A percentile compares a stretch with the other conserved stretches of the same genome.
These are phyloP conservation scores for Smittium culicis DNA, from an alignment of 371 early-diverging fungal species.

Conservation along the genomic window DNA sequence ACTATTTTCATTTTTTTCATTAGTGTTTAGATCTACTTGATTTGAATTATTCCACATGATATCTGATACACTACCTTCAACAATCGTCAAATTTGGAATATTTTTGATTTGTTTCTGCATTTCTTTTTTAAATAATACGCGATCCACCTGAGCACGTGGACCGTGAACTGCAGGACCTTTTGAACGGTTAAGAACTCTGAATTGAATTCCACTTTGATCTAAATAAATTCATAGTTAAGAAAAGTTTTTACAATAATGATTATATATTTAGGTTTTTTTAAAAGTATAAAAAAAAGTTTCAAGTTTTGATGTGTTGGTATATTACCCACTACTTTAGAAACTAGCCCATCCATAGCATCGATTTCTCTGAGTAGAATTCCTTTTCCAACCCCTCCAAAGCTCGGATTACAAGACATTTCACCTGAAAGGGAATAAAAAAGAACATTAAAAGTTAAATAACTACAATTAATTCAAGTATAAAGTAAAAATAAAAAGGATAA, in stretches of 20 bases:
- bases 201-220: slow-evolving; percentile 72
- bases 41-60: slow-evolving; percentile 35
- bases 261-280: neutral
- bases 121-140: slow-evolving; percentile 58
- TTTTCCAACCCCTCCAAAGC: slow-evolving; percentile 77
- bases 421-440: slow-evolving; percentile 24
- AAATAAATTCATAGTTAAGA: neutral
- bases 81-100: slow-evolving; percentile 56
- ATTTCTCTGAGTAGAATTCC: slow-evolving; percentile 67
- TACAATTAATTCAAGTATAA: no score
- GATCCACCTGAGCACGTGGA: slow-evolving; percentile 73
- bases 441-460: neutral
- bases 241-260: no score
- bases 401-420: slow-evolving; percentile 82
- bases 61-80: slow-evolving; percentile 57
- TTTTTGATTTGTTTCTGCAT: slow-evolving; percentile 46
- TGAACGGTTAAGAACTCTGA: slow-evolving; percentile 68
- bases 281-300: neutral
- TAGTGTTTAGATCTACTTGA: neutral
- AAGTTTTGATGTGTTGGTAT: no score
- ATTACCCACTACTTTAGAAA: slow-evolving; percentile 47
- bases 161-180: slow-evolving; percentile 82
- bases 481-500: no score
- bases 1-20: no score
- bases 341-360: slow-evolving; percentile 74